Base-by-base conservation (phyloP, 176 grass and related monocot species). In the Pontederia crassipes region DNA sequence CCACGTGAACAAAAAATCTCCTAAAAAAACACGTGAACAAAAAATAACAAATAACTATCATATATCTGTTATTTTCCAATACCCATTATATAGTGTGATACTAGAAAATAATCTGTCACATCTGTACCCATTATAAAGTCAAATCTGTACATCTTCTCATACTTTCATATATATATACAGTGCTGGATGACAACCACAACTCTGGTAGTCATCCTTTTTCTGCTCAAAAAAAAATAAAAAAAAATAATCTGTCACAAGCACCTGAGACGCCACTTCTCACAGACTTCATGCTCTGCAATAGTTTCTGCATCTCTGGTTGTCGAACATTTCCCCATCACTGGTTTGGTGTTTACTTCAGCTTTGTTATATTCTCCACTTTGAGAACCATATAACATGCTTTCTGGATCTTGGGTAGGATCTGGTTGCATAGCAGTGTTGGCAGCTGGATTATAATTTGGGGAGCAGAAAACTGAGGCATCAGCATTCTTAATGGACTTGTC, bases 201-300 rank as follows among this genome's bases (percentile, higher is more conserved):
- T n/a, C n/a, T n/a, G n/a, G n/a, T n/a, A n/a, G n/a, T n/a, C n/a
- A n/a, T n/a, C n/a, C n/a, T n/a, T n/a, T n/a, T n/a, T n/a, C n/a
- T n/a, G n/a, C n/a, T n/a, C n/a, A n/a, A n/a, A n/a, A n/a, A n/a
- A n/a, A n/a, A n/a, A n/a, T n/a, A n/a, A n/a, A n/a, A 15, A 67
- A 59, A 66, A 47, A 49, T n/a, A 56, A 28, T 14, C 48, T 48
- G 45, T 35, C 4, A n/a, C 29, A 65, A 48, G 72, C 61, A 98
- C 94, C 94, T 98, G 40, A 76, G 75, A 61, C 94, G 94, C 94
- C 87, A 98, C 64, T 83, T 82, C 63, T 98, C 79, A 77, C 94
- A 93, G 58, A 57, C 64, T 69, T 86, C 82, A 59, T 82, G 40
- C 4, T 66, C 82, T 14, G 57, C 67, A 66, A 63, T 62, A 74